Evolutionary conservation across 441 rosid species (phyloP).

Genomic region (Flueggea neowawraea): DNA sequence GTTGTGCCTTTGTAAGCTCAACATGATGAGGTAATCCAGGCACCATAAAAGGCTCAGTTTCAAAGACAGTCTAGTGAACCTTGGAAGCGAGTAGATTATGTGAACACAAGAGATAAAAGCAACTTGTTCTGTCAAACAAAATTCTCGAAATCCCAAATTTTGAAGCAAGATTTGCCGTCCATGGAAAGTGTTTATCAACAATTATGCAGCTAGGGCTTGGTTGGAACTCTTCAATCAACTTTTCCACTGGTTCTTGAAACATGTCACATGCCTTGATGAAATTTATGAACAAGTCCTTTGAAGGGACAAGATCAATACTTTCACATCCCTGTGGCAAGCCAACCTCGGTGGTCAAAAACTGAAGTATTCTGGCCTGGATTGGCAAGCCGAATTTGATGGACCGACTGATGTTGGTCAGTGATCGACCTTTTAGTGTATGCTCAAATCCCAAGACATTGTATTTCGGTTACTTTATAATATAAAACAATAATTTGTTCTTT

Average conservation of each 20-base stretch:
- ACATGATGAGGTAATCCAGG: slow-evolving; percentile 2
- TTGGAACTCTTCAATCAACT: background rate
- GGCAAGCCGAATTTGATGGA: background rate
- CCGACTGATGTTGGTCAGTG: background rate
- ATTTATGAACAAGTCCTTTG: background rate
- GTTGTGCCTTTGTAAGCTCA: background rate
- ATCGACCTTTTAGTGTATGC: too few species aligned
- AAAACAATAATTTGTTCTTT: too few species aligned
- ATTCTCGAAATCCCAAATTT: background rate
- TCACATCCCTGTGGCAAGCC: slow-evolving; percentile 1
- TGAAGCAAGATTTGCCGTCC: background rate
- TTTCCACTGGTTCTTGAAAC: background rate
- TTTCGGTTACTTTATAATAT: too few species aligned
- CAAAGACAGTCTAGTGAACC: background rate
- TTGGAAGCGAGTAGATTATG: background rate
- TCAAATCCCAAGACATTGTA: too few species aligned
- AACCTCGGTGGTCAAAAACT: background rate
- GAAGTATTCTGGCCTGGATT: background rate
- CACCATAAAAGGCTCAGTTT: background rate
- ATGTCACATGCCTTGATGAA: background rate
- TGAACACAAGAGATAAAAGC: background rate
- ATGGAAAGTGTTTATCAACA: background rate
- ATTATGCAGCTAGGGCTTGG: slow-evolving; percentile 1
- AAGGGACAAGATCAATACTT: slow-evolving; percentile 1
- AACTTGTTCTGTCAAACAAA: background rate